Evolutionary conservation across 2,329 filamentous ascomycete species (phyloP).

Genomic region (Cladosporium halotolerans): DNA sequence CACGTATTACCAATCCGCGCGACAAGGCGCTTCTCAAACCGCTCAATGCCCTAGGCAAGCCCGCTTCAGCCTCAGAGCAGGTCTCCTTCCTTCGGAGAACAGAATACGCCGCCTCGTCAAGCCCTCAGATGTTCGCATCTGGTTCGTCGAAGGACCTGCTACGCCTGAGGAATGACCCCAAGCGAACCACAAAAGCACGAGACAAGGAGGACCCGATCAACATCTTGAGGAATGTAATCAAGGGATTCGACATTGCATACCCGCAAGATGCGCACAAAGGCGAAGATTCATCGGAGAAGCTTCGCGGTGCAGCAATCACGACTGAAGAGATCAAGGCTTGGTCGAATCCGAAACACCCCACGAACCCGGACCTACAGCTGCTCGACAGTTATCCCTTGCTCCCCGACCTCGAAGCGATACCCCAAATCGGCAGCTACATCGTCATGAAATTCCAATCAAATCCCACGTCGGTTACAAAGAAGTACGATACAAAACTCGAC

Average conservation of each 20-base stretch:
- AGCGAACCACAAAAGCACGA: constrained; percentile 30
- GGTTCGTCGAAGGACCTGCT: constrained; percentile 50
- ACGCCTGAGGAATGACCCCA: constrained; percentile 33
- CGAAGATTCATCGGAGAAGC: constrained; percentile 52
- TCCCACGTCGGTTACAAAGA: constrained; percentile 44
- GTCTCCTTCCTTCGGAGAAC: constrained; percentile 94
- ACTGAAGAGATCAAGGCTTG: constrained; percentile 53
- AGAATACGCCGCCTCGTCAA: constrained; percentile 73
- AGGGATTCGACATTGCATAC: constrained; percentile 60
- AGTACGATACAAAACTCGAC: constrained; percentile 55
- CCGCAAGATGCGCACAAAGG: constrained; percentile 60
- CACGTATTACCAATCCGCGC: constrained; percentile 69
- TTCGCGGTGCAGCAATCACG: constrained; percentile 49
- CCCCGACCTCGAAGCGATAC: constrained; percentile 55
- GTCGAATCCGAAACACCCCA: constrained; percentile 54
- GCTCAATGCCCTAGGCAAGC: constrained; percentile 77
- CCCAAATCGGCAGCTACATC: constrained; percentile 53
- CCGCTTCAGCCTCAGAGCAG: constrained; percentile 65
- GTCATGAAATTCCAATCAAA: constrained; percentile 57
- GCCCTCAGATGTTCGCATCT: constrained; percentile 43
- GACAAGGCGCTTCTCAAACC: constrained; percentile 80
- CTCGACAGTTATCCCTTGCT: constrained; percentile 56
- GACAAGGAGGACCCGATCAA: constrained; percentile 54
- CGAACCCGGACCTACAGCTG: constrained; percentile 50
- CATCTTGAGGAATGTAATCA: constrained; percentile 55